These are phyloP conservation scores for Zymoseptoria tritici DNA, from an alignment of 2,329 filamentous ascomycete genomes.

Conservation along the genomic window DNA sequence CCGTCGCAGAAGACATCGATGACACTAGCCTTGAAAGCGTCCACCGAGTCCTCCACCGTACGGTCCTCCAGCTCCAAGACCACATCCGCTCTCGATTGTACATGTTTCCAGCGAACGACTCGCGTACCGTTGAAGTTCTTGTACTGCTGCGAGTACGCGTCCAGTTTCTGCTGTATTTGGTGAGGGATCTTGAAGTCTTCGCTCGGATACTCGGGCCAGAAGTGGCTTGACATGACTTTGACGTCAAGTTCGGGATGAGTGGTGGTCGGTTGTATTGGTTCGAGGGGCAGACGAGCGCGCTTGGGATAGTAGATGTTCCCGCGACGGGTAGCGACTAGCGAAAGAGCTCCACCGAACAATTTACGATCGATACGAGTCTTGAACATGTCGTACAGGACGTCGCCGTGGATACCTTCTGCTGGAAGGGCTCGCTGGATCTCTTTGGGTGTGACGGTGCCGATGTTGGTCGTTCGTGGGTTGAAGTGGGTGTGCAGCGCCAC, in stretches of 20 bases:
- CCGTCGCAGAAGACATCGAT: conserved; percentile 66
- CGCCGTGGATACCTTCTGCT: conserved; percentile 30
- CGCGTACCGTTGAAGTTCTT: conserved; percentile 72
- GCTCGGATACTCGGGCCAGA: conserved; percentile 77
- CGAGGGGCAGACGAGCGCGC: conserved; percentile 15
- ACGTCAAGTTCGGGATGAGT: conserved; percentile 9
- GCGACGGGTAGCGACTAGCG: conserved; percentile 22
- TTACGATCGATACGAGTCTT: conserved; percentile 20
- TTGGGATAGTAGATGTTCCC: conserved; percentile 25
- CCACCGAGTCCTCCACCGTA: conserved; percentile 61
- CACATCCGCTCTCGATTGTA: conserved; percentile 65
- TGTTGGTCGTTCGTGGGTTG: conserved; percentile 20
- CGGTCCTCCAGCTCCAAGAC: conserved; percentile 79
- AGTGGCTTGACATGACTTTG: conserved; percentile 83
- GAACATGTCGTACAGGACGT: conserved; percentile 26
- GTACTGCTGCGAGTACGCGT: conserved; percentile 67
- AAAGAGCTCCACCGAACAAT: conserved; percentile 21
- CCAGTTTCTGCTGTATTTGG: conserved; percentile 54
- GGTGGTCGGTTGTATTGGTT: conserved; percentile 5
- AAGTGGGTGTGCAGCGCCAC: conserved; percentile 47
- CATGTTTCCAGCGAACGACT: conserved; percentile 82
- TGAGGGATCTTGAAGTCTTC: conserved; percentile 60
- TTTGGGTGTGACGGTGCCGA: conserved; percentile 20
- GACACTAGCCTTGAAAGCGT: conserved; percentile 79
- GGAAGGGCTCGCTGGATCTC: conserved; percentile 30